Evolutionary conservation across 164 flowering plant genomes (phyloP), one percentile per base, ranked within the genome.

Genomic region (Amborella trichopoda): DNA sequence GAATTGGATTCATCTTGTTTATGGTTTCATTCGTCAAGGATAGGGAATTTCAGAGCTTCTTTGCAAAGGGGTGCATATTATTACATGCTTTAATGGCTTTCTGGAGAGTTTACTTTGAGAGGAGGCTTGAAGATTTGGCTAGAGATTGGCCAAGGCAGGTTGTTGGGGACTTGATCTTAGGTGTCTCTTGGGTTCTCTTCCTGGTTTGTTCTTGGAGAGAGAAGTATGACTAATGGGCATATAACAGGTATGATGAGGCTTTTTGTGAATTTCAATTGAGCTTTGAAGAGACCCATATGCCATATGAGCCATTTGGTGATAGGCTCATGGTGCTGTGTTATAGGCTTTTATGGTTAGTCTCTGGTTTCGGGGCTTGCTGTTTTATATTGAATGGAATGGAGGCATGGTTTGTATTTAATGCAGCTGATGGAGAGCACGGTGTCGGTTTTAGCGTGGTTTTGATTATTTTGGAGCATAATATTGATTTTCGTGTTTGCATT

Each of bases 121-220:
- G 77, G 60, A 76, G 64, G 57, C 56, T 64, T 21, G 68, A 64
- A 33, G 61, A 36, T 38, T 56, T 64, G 9, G 57, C 64, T 10
- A 32, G 27, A 6, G 61, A 59, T 34, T 59, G 53, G 64, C 61
- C 68, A 19, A 54, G 57, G 17, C 68, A 70, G 54, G 80, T 71
- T 19, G 68, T 67, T 32, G 96, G 87, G 1, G 94, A 83, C 40
- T 47, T 81, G 28, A 61, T 57, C 2, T 58, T 87, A 60, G 83
- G 77, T 0, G 58, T 75, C 16, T 83, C 94, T 0, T 87, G 96
- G 96, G 79, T 77, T 30, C 70, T 83, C 58, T 77, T 83, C 43
- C 74, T 83, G 40, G 75, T 83, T 3, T 79, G 71, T 46, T 66
- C 87, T 1, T 87, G 94, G 90, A 72, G 81, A 43, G 96, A 87